Evolutionary conservation across 2,329 filamentous ascomycete species (phyloP), one percentile per base, ranked within the genome.

Genomic region (Botrytis paeoniae): DNA sequence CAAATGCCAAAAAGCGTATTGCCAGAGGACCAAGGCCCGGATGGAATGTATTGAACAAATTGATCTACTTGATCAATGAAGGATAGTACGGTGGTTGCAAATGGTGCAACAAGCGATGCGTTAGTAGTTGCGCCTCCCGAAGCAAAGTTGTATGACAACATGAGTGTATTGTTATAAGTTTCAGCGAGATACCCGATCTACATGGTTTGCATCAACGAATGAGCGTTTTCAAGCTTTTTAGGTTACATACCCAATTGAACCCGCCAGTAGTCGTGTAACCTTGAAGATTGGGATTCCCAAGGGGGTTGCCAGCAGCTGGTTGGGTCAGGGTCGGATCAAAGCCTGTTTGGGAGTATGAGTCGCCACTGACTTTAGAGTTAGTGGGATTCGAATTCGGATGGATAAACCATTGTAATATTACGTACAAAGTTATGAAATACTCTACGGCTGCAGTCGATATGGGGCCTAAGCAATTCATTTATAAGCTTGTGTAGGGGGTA

Each of bases 221-320:
- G 6, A 2, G 3, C 12, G 3, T 20, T 16, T 48, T 48, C 20
- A 14, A 35, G 12, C 3, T 48, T 37, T 20, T 65, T 9, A 12
- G 10, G 14, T 29, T 35, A 29, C 48, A 22, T 68, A 8, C 65
- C 65, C 65, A 68, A 35, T 68, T 68, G 16, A 68, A 37, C 0
- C 85, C 86, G 74, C 82, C 83, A 71, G 78, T 71, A 32, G 80
- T 78, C 35, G 80, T 81, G 73, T 74, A 78, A 25, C 80, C 80
- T 45, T 79, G 80, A 54, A 78, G 81, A 5, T 75, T 48, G 18
- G 80, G 80, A 74, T 81, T 82, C 32, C 80, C 80, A 48, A 81
- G 74, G 10, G 80, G 79, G 69, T 81, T 81, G 10, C 73, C 73
- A 1, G 75, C 65, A 20, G 76, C 74, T 18, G 80, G 80, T 29